Base-by-base conservation (phyloP, 1,284 basidiomycete genomes). In the Moniliophthora roreri region DNA sequence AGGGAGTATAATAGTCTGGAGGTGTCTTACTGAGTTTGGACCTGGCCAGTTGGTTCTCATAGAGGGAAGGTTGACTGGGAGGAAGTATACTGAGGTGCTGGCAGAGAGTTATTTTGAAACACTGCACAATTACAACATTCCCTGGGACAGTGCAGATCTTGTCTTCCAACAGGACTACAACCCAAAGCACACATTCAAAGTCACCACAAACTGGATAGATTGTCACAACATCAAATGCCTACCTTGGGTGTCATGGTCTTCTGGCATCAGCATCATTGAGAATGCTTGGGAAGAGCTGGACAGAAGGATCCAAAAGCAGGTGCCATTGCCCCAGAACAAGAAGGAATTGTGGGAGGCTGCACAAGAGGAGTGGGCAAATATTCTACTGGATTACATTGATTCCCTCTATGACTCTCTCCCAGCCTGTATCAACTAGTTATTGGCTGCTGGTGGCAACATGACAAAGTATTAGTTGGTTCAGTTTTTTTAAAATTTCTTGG, bases 1-100 rank as follows among this genome's bases (percentile, higher is more conserved):
- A 23, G 61, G 63, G 39, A 57, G 39, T 44, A 47, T 62, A 21
- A 63, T 62, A 61, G 61, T 62, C 13, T 62, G 57, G 57, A 58
- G 58, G 4, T 61, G 60, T 42, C 53, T 63, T 20, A 54, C 48
- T 7, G 44, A 21, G 35, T 44, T 51, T 47, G 60, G 60, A 26
- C 38, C 57, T 24, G 56, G 53, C n/a, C 32, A 46, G 42, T 50
- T 61, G 10, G 28, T 36, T 28, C 28, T 48, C 16, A 41, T 59
- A 9, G 11, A 57, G 28, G 57, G 57, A 23, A 48, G 6, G 4
- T 51, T 59, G 55, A 48, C 42, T 36, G 52, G 47, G 15, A 35
- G 36, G n/a, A 41, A 57, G 26, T 59, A 56, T 38, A 28, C 24
- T 10, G 34, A 45, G 13, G 57, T 59, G 48, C 52, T 59, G 42